phyloP scores from a whole-genome alignment of 2,329 filamentous ascomycete genomes.

The Phaeosphaeriaceae sp. region DNA sequence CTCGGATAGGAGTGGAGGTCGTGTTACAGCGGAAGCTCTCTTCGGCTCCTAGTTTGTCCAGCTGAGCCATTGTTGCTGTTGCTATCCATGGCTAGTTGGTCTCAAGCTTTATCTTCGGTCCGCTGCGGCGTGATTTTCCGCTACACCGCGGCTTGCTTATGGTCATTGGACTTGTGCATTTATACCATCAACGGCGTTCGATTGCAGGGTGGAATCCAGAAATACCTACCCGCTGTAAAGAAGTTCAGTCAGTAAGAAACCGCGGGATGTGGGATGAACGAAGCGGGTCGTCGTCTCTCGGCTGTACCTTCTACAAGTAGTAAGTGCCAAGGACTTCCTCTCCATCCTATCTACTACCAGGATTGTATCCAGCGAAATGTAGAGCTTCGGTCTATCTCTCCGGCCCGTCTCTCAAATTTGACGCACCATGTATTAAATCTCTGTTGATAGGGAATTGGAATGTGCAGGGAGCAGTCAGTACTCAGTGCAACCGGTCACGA shows the following conservation, averaged over 20 bases:
- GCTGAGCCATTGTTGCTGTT: conserved; percentile 12
- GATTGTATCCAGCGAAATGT: background rate
- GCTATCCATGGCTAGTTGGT: background rate
- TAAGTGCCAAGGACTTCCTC: conserved; percentile 11
- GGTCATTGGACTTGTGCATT: background rate
- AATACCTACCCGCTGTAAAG: background rate
- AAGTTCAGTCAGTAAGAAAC: conserved; percentile 29
- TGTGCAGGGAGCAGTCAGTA: too few relatives aligned
- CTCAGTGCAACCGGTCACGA: too few relatives aligned
- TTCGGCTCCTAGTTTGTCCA: conserved; percentile 22
- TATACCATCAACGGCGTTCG: conserved; percentile 8
- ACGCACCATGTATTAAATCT: too few relatives aligned
- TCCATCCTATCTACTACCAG: conserved; percentile 4
- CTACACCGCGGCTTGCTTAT: background rate
- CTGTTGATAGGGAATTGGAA: too few relatives aligned
- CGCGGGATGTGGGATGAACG: conserved; percentile 39
- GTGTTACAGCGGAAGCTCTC: conserved; percentile 34
- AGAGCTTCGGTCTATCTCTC: too few relatives aligned
- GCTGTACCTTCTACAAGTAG: conserved; percentile 35
- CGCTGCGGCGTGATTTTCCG: background rate
- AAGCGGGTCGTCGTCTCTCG: conserved; percentile 29
- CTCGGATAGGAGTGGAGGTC: conserved; percentile 32
- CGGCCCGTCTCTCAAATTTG: conserved; percentile 20
- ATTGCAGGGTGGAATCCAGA: conserved; percentile 14
- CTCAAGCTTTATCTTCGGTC: background rate